phyloP scores from a whole-genome alignment of 805 yeast genomes.

The Lipomyces japonicus region DNA sequence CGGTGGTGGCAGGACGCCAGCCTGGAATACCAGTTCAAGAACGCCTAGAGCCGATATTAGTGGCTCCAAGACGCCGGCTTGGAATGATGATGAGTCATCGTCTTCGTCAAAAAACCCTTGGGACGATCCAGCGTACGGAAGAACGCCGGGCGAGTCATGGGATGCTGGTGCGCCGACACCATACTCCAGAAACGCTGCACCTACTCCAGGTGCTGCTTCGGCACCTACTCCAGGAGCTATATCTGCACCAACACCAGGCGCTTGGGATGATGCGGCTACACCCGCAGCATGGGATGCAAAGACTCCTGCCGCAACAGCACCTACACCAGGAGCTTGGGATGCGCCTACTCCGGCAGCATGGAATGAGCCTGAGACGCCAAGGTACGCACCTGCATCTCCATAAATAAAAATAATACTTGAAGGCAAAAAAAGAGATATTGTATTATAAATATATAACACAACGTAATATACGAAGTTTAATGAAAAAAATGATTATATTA shows the following conservation, averaged over 20 bases:
- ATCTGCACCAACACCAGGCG: conserved; percentile 39
- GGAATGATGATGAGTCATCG: conserved; percentile 13
- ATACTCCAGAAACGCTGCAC: conserved; percentile 39
- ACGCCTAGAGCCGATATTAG: conserved; percentile 34
- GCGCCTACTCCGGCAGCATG: conserved; percentile 8
- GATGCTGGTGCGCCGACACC: conserved; percentile 40
- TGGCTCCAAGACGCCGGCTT: conserved; percentile 39
- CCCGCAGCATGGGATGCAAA: conserved; percentile 39
- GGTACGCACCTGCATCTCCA: conserved; percentile 31
- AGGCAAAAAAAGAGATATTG: background rate
- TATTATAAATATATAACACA: no score
- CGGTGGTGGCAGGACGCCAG: conserved; percentile 21
- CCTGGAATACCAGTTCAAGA: conserved; percentile 38
- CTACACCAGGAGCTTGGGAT: conserved; percentile 31
- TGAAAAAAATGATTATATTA: background rate
- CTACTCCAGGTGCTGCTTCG: conserved; percentile 38
- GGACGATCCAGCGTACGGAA: conserved; percentile 30
- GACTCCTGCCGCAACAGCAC: conserved; percentile 33
- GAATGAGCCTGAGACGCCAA: conserved; percentile 29
- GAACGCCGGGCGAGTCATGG: conserved; percentile 44
- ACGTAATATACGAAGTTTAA: background rate
- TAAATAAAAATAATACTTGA: background rate
- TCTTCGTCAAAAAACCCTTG: conserved; percentile 36
- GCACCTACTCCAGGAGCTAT: conserved; percentile 45
- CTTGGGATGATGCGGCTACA: conserved; percentile 35